Base-by-base conservation (phyloP, 1,139 yeast species). In the Magnusiomyces suaveolens region DNA sequence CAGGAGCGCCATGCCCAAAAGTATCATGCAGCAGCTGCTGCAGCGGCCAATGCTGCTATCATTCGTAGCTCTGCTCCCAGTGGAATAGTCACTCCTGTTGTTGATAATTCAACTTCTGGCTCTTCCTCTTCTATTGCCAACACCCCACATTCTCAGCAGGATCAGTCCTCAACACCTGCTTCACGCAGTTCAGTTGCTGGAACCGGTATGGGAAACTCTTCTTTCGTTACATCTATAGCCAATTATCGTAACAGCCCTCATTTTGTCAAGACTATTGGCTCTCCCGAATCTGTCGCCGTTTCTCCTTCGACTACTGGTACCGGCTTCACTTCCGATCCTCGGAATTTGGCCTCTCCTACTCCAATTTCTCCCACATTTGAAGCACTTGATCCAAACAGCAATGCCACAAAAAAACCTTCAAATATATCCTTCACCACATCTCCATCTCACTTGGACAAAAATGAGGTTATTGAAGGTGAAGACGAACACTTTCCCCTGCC, bases 291-390 rank as follows among this genome's bases (percentile, higher is more conserved):
- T 6, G 33, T 29, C 12, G 12, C 33, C 12, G 33, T 29, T 29
- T 29, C 33, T 29, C 33, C 33, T n/a, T n/a, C n/a, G n/a, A n/a
- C n/a, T n/a, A n/a, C n/a, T n/a, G n/a, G n/a, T n/a, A n/a, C n/a
- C n/a, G n/a, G n/a, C n/a, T n/a, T n/a, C n/a, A n/a, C n/a, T n/a
- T n/a, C n/a, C n/a, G n/a, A n/a, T n/a, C n/a, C n/a, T n/a, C n/a
- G n/a, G n/a, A n/a, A n/a, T n/a, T n/a, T n/a, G 12, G 41, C 20
- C 41, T 47, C 43, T 33, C 44, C 49, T 8, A 43, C 47, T 20
- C 44, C 50, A 3, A 25, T 52, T 21, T 46, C 55, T 39, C 52
- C 53, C 6, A 29, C 43, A 14, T 36, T 21, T 16, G 51, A 47
- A 33, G 46, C 50, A 26, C 18, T 54, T 21, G 46, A 38, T 38